A percentile compares a stretch with the other conserved stretches of the same genome.
Conservation (phyloP, 225 moss, liverwort and hornwort genomes). For the Sphagnum tenellum region DNA sequence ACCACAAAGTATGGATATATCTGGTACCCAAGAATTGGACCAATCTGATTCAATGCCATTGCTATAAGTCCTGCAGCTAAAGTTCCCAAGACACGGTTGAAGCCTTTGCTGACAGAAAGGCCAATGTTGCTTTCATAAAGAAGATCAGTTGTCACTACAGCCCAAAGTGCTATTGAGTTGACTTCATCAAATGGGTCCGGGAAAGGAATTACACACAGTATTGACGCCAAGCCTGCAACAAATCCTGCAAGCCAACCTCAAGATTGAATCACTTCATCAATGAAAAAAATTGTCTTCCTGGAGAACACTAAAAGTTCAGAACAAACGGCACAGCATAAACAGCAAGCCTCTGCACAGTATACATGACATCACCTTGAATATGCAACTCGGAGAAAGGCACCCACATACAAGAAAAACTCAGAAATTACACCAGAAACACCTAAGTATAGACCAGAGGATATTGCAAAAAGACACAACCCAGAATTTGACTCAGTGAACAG, state of each 20-base stretch:
- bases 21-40: conserved; percentile 15
- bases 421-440: too few species aligned
- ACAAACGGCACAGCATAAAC: too few species aligned
- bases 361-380: too few species aligned
- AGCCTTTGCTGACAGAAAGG: conserved; percentile 39
- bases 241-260: conserved; percentile 12
- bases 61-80: conserved; percentile 35
- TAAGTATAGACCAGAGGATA: too few species aligned
- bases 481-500: too few species aligned
- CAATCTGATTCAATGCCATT: conserved; percentile 30
- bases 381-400: too few species aligned
- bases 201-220: conserved; percentile 23
- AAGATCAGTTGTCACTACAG: conserved; percentile 37
- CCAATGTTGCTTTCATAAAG: conserved; percentile 37
- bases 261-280: too few species aligned
- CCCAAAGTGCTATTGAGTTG: conserved; percentile 25
- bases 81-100: conserved; percentile 40
- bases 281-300: too few species aligned
- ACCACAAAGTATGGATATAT: conserved; percentile 36
- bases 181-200: conserved; percentile 20
- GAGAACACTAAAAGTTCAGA: too few species aligned
- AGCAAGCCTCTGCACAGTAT: too few species aligned
- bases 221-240: conserved; percentile 28
- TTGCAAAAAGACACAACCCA: too few species aligned
- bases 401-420: too few species aligned